Percentiles rank a stretch among this genome's conserved stretches.
Evolutionary conservation across 805 yeast genomes (phyloP).

Genomic region (Barnettozyma pratensis): DNA sequence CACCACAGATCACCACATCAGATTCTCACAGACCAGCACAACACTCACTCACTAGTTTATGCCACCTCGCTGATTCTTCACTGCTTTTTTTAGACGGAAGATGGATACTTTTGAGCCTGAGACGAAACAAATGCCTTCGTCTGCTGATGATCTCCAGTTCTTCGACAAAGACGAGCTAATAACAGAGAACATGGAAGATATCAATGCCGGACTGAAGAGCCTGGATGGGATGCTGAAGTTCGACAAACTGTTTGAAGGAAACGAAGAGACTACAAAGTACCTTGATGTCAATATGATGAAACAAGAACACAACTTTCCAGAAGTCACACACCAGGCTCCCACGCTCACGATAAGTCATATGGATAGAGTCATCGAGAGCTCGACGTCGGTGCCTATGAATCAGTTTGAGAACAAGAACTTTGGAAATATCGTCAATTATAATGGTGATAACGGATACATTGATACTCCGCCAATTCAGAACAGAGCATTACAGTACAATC

Average conservation of each 20-base stretch:
- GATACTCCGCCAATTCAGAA: slow-evolving; percentile 3
- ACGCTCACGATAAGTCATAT: background rate
- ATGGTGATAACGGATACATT: slow-evolving; percentile 5
- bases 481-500: background rate
- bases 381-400: background rate
- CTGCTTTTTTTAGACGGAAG: background rate
- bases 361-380: background rate
- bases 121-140: background rate
- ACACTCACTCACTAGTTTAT: background rate
- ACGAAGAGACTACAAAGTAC: background rate
- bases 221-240: background rate
- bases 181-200: background rate
- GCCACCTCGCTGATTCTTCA: background rate
- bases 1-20: no score
- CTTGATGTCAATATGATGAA: background rate
- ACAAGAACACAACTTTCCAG: background rate
- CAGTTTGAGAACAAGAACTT: background rate
- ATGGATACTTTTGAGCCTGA: background rate
- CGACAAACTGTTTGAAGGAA: background rate
- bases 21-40: no score
- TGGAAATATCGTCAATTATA: background rate
- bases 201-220: background rate
- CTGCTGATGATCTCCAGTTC: background rate
- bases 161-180: background rate
- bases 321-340: background rate